Evolutionary conservation across 768 basidiomycete species (phyloP).

Genomic region (Dictyophora rubrovolvata): DNA sequence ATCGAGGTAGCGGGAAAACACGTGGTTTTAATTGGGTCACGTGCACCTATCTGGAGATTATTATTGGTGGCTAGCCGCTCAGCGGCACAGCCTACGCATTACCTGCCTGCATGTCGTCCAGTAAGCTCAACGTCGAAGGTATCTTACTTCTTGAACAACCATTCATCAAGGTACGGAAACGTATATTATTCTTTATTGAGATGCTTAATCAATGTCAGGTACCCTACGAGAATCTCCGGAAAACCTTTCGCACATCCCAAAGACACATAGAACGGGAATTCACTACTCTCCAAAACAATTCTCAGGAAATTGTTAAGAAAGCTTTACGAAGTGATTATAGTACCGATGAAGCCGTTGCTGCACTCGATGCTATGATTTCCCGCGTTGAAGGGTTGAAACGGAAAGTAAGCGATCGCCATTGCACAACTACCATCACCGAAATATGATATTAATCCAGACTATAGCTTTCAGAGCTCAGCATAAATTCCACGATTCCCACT

Average conservation of each 20-base stretch:
- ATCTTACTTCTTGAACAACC: constrained; percentile 78
- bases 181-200: not conserved
- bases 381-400: constrained; percentile 74
- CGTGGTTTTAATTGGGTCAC: too few species aligned
- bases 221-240: constrained; percentile 83
- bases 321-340: constrained; percentile 28
- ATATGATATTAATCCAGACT: not conserved
- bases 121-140: constrained; percentile 62
- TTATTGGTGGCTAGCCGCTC: too few species aligned
- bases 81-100: too few species aligned
- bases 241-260: constrained; percentile 76
- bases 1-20: too few species aligned
- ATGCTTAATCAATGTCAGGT: constrained; percentile 37
- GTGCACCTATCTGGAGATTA: too few species aligned
- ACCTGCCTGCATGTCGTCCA: constrained; percentile 10
- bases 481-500: constrained; percentile 40
- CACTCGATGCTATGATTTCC: constrained; percentile 67
- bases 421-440: not conserved
- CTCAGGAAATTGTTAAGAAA: constrained; percentile 50
- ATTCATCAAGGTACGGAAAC: constrained; percentile 47
- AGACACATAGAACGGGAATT: constrained; percentile 76
- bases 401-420: constrained; percentile 48
- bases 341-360: constrained; percentile 43
- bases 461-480: constrained; percentile 42
- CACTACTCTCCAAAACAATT: constrained; percentile 42